These are phyloP conservation scores for Paxillus involutus DNA, from an alignment of 768 basidiomycete genomes.

Conservation along the genomic window DNA sequence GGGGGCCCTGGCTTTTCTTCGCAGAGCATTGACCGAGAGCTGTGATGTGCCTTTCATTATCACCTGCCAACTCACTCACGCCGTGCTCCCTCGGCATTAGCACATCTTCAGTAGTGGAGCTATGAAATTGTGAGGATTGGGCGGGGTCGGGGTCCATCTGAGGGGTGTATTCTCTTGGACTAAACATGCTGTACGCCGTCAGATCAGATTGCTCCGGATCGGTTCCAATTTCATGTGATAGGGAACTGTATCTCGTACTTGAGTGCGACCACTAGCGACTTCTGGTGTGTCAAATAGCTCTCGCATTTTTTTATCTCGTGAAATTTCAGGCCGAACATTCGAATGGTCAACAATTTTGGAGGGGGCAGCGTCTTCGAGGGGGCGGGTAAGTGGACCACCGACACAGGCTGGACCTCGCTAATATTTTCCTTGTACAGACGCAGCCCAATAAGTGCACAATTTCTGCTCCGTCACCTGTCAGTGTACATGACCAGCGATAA, in stretches of 20 bases:
- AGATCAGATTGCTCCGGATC: neutral
- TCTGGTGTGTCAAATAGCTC: too few relatives aligned
- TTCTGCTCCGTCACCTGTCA: too few relatives aligned
- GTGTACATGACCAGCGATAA: too few relatives aligned
- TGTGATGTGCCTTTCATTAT: neutral
- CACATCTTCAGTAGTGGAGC: neutral
- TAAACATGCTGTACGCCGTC: neutral
- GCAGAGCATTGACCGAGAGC: constrained; percentile 3
- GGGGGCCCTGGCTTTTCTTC: constrained; percentile 37
- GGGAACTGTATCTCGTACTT: neutral
- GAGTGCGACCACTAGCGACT: neutral
- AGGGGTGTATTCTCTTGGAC: neutral
- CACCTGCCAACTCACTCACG: neutral
- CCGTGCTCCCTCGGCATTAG: neutral
- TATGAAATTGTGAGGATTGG: neutral
- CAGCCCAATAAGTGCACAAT: constrained; percentile 7
- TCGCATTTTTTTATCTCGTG: neutral
- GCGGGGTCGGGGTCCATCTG: neutral
- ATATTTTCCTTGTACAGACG: constrained; percentile 1
- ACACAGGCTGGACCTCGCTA: neutral
- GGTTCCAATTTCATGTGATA: neutral
- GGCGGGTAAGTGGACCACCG: constrained; percentile 9
- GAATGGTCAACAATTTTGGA: constrained; percentile 11
- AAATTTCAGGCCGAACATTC: constrained; percentile 9
- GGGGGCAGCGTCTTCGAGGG: constrained; percentile 12